A percentile compares a stretch with the other conserved stretches of the same genome.
phyloP scores from a whole-genome alignment of 768 basidiomycete genomes.

The Gloeopeniophorella convolvens region DNA sequence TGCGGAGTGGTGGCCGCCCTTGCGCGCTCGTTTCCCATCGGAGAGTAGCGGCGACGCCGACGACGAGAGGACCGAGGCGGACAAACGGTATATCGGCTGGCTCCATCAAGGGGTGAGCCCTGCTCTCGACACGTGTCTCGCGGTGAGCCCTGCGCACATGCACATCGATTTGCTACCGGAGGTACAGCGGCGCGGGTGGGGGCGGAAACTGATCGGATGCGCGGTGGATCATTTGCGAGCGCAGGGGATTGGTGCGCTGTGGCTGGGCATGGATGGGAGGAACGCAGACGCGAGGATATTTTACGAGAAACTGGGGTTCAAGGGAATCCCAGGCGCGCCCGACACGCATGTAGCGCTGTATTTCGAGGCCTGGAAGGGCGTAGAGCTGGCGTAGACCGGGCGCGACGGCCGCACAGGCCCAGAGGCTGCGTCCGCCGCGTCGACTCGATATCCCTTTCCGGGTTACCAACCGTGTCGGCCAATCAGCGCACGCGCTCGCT shows the following conservation, averaged over 20 bases:
- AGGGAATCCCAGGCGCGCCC: constrained; percentile 44
- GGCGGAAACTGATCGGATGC: constrained; percentile 50
- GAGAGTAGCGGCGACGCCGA: constrained; percentile 6
- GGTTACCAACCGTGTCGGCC: too few species aligned
- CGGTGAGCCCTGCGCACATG: constrained; percentile 66
- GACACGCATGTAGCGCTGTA: constrained; percentile 49
- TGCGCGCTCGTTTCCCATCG: constrained; percentile 49
- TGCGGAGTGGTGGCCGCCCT: constrained; percentile 59
- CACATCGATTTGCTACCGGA: constrained; percentile 67
- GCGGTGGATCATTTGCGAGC: constrained; percentile 50
- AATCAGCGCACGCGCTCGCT: too few species aligned
- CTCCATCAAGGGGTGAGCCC: constrained; percentile 35
- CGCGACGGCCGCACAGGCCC: too few species aligned
- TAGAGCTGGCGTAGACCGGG: not conserved
- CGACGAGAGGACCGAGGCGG: constrained; percentile 28
- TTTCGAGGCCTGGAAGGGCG: constrained; percentile 32
- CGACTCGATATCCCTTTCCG: too few species aligned
- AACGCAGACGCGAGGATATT: constrained; percentile 56
- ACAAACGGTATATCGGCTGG: constrained; percentile 34
- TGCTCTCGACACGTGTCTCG: constrained; percentile 42
- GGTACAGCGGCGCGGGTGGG: constrained; percentile 67
- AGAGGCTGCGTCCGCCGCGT: too few species aligned
- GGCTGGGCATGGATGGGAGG: constrained; percentile 62
- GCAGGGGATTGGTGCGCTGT: constrained; percentile 43
- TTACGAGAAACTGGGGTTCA: constrained; percentile 59